Percentiles rank a stretch among this genome's conserved stretches.
Conservation (phyloP, 106 monocot species). For the Cymbidium sinense region DNA sequence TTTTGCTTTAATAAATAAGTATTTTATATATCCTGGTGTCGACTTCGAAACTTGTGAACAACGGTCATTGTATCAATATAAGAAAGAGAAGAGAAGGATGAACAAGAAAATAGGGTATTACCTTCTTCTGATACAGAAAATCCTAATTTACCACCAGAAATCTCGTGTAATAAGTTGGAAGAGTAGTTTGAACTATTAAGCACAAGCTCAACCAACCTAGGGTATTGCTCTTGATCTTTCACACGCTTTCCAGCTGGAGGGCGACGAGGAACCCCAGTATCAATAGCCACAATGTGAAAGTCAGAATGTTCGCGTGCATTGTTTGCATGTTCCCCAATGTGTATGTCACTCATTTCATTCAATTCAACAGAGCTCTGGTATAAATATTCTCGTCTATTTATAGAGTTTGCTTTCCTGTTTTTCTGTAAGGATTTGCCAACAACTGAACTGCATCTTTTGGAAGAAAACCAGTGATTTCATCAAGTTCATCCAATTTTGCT, state of each 20-base stretch:
- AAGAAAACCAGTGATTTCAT: slow-evolving; percentile 13
- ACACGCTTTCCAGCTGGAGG: slow-evolving; percentile 80
- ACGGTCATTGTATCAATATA: slow-evolving; percentile 24
- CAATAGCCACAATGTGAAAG: slow-evolving; percentile 64
- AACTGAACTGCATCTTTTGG: slow-evolving; percentile 14
- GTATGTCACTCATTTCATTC: not conserved
- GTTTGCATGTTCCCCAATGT: not conserved
- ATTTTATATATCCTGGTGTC: too few relatives aligned
- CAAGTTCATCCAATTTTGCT: slow-evolving; percentile 22
- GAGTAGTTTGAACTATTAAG: slow-evolving; percentile 65
- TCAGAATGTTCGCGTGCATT: slow-evolving; percentile 14
- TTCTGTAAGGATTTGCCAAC: slow-evolving; percentile 24
- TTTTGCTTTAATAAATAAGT: too few relatives aligned
- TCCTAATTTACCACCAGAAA: slow-evolving; percentile 74
- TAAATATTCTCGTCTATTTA: slow-evolving; percentile 22
- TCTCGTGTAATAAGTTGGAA: slow-evolving; percentile 62
- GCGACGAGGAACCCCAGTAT: slow-evolving; percentile 83
- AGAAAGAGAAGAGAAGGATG: slow-evolving; percentile 15
- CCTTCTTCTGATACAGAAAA: slow-evolving; percentile 31
- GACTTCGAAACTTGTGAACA: slow-evolving; percentile 72
- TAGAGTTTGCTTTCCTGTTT: slow-evolving; percentile 46
- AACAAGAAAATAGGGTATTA: slow-evolving; percentile 5
- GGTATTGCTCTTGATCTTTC: slow-evolving; percentile 74
- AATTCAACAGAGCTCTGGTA: slow-evolving; percentile 16
- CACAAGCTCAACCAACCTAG: slow-evolving; percentile 80